Evolutionary conservation across 495 filamentous ascomycete genomes (phyloP).

Genomic region (Aspergillus sclerotiicarbonarius): DNA sequence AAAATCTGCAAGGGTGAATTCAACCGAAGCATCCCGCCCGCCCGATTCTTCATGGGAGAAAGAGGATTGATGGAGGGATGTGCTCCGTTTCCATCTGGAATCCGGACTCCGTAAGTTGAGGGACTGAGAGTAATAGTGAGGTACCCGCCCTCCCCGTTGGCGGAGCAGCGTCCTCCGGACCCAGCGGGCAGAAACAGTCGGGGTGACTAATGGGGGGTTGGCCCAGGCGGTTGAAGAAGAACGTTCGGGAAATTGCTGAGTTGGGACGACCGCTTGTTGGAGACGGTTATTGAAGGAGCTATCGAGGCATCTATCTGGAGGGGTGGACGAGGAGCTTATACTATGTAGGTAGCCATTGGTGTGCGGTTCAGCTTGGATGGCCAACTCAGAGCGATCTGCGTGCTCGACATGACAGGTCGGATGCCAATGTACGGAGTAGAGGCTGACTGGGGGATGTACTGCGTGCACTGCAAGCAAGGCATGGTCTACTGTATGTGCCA

Average conservation of each 20-base stretch:
- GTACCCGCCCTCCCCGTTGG: neutral
- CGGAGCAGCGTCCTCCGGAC: conserved; percentile 39
- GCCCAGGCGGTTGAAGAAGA: neutral
- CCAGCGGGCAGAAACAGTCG: conserved; percentile 7
- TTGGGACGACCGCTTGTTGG: no score
- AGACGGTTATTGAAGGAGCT: no score
- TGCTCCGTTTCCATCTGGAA: no score
- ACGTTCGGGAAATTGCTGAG: neutral
- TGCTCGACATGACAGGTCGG: neutral
- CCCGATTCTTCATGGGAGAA: no score
- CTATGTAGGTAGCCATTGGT: no score
- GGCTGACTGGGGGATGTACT: no score
- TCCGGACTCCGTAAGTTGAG: neutral
- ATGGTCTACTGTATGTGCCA: no score
- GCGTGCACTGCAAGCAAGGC: neutral
- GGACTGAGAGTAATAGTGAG: neutral
- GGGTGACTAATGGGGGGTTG: neutral
- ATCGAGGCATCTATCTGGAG: no score
- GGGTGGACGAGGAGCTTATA: no score
- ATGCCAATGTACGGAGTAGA: neutral
- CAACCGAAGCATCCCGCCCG: no score
- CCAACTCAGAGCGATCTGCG: neutral
- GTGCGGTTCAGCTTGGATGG: neutral
- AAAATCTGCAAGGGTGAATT: no score
- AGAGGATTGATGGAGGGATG: no score